Percentiles rank a stretch among this genome's conserved stretches.
phyloP scores from a whole-genome alignment of 2,329 filamentous ascomycete genomes.

The Trematosphaeria pertusa region DNA sequence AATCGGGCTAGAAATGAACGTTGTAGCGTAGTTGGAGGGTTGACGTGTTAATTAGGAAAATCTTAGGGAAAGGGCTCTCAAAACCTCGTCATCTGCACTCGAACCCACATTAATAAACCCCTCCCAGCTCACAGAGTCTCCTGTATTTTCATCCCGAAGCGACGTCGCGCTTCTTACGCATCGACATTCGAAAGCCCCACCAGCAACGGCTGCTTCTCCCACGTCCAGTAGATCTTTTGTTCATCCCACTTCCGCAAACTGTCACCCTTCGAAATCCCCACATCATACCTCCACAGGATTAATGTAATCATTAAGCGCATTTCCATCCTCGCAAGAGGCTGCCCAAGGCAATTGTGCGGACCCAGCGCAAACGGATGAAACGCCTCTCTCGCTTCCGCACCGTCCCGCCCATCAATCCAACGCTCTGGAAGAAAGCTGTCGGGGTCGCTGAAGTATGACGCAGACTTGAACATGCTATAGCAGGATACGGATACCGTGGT shows the following conservation, averaged over 20 bases:
- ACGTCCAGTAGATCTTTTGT: conserved; percentile 21
- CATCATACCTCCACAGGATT: conserved; percentile 15
- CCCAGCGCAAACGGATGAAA: conserved; percentile 15
- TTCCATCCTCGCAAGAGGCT: conserved; percentile 14
- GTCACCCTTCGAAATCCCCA: not conserved
- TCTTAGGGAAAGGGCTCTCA: no score
- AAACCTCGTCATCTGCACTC: no score
- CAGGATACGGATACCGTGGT: conserved; percentile 5
- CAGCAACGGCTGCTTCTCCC: conserved; percentile 17
- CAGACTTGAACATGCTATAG: conserved; percentile 10
- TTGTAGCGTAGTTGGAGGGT: no score
- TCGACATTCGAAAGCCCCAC: no score
- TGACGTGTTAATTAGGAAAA: no score
- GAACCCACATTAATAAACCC: no score
- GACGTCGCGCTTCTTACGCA: no score
- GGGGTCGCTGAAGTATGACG: conserved; percentile 2
- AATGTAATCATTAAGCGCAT: conserved; percentile 15
- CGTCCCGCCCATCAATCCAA: not conserved
- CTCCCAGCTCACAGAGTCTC: no score
- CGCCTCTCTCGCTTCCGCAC: not conserved
- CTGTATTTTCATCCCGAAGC: no score
- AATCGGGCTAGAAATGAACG: no score
- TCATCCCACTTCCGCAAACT: conserved; percentile 12
- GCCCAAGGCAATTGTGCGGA: conserved; percentile 13
- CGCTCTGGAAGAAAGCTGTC: conserved; percentile 9